Evolutionary conservation across 176 grass and related monocot genomes (phyloP).

Genomic region (Phoenix roebelenii): DNA sequence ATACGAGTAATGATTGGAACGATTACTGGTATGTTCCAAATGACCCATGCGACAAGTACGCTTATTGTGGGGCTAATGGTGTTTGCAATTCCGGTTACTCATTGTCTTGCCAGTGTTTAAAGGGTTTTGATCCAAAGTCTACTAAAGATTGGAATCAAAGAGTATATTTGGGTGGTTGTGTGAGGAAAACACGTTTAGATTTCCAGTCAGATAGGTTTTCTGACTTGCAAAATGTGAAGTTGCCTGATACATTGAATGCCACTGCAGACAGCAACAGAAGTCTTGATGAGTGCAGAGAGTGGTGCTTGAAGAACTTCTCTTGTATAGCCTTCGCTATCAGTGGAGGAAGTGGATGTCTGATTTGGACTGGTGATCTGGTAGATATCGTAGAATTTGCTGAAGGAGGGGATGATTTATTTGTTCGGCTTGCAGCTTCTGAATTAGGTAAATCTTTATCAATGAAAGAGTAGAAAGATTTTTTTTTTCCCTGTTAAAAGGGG

Average conservation of each 20-base stretch:
- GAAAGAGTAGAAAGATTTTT: too few species aligned
- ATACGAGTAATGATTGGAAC: neutral
- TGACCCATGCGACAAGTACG: neutral
- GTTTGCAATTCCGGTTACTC: neutral
- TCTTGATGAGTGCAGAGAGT: neutral
- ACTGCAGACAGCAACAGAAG: neutral
- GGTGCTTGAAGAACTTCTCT: conserved; percentile 2
- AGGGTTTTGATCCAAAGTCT: neutral
- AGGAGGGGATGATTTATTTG: neutral
- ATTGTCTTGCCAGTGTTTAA: neutral
- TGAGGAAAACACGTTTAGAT: neutral
- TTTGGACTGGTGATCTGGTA: neutral
- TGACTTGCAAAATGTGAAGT: neutral
- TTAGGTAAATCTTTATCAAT: neutral
- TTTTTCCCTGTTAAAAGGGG: too few species aligned
- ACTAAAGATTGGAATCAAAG: too few species aligned
- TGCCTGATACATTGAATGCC: conserved; percentile 1
- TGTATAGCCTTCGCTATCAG: neutral
- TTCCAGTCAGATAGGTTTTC: neutral
- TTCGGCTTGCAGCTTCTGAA: conserved; percentile 2
- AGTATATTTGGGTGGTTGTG: neutral
- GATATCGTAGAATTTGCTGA: neutral
- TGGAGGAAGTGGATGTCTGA: neutral
- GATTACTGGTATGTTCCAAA: neutral
- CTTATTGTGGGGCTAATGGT: neutral